Evolutionary conservation across 306 rosid species (phyloP).

Genomic region (Potentilla sterilis): DNA sequence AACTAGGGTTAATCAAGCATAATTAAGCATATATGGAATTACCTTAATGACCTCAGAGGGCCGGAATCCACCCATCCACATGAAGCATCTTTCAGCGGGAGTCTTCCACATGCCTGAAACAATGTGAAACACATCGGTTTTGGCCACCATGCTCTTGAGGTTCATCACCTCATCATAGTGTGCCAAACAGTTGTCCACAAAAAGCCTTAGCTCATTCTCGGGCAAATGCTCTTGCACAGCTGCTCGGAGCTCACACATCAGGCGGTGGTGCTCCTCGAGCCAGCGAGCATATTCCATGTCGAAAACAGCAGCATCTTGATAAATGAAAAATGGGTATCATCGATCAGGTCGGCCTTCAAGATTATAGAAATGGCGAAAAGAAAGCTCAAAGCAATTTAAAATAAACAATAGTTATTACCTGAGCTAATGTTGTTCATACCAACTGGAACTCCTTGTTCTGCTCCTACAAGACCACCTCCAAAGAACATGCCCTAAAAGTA

Average conservation of each 20-base stretch:
- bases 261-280: conserved; percentile 79
- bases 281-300: conserved; percentile 83
- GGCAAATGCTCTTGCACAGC: conserved; percentile 79
- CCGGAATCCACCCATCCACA: conserved; percentile 94
- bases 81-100: conserved; percentile 89
- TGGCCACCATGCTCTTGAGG: conserved; percentile 73
- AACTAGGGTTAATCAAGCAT: conserved; percentile 1
- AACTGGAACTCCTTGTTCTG: conserved; percentile 68
- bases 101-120: conserved; percentile 94
- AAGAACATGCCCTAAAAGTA: conserved; percentile 59
- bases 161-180: conserved; percentile 66
- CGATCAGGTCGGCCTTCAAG: not conserved
- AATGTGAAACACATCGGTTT: conserved; percentile 73
- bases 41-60: conserved; percentile 98
- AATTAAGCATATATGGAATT: not conserved
- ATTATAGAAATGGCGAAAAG: not conserved
- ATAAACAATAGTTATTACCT: conserved; percentile 35
- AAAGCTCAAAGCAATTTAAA: not conserved
- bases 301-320: conserved; percentile 67
- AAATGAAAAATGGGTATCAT: not conserved
- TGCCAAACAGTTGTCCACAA: conserved; percentile 64
- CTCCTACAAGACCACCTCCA: conserved; percentile 67
- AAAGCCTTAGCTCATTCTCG: conserved; percentile 73
- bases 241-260: conserved; percentile 79
- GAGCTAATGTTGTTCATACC: conserved; percentile 60